phyloP scores from a whole-genome alignment of 257 asterid species.

The Solanum etuberosum region DNA sequence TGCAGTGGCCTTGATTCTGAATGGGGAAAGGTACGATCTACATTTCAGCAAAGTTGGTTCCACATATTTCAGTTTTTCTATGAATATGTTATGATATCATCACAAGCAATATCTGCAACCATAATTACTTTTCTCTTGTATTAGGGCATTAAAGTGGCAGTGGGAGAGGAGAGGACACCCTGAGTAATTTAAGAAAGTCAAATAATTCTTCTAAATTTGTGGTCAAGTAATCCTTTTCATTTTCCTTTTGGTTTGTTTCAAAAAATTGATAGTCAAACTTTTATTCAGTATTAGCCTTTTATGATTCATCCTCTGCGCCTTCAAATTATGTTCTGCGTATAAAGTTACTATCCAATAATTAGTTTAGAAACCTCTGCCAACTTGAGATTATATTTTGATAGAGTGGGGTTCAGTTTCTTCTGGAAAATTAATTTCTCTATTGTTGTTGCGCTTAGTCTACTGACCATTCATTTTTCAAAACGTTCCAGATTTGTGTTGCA shows the following conservation, averaged over 20 bases:
- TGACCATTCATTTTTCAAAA: background rate
- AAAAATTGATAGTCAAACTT: background rate
- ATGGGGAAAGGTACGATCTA: slow-evolving; percentile 84
- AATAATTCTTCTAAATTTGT: background rate
- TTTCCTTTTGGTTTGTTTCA: background rate
- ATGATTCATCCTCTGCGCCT: background rate
- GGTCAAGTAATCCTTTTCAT: background rate
- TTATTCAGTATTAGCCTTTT: background rate
- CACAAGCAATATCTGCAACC: background rate
- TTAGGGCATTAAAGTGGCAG: background rate
- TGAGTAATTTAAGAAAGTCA: background rate
- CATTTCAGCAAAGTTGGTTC: background rate
- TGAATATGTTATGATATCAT: background rate
- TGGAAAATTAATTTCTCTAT: background rate
- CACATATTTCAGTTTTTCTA: background rate
- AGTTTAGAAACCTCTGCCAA: background rate
- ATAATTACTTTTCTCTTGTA: background rate
- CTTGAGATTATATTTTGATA: background rate
- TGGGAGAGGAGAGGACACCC: background rate
- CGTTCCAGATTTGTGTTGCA: background rate
- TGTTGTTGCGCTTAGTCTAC: background rate
- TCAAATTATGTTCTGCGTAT: background rate
- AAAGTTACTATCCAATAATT: background rate
- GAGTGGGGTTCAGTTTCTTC: background rate
- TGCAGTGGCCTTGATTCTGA: slow-evolving; percentile 82